A percentile compares a stretch with the other conserved stretches of the same genome.
Conservation (phyloP, 2,329 filamentous ascomycete genomes). For the Epichloe sylvatica region DNA sequence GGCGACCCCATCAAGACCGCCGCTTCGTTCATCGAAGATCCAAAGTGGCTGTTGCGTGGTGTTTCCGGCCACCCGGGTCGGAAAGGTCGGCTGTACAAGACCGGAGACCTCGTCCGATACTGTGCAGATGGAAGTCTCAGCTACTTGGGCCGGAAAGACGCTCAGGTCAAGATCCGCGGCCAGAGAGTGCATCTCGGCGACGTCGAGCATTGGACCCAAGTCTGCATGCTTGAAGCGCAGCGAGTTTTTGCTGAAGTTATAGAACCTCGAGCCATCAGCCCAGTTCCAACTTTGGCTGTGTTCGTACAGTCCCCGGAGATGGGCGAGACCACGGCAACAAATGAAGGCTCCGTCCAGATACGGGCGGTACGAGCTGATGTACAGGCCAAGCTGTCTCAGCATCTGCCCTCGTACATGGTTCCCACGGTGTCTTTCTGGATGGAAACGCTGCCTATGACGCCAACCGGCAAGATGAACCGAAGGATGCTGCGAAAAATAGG, state of each 20-base stretch:
- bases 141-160: slow-evolving; percentile 3
- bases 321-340: no score
- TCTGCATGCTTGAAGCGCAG: neutral
- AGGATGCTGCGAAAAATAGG: neutral
- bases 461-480: slow-evolving; percentile 11
- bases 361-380: neutral
- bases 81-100: slow-evolving; percentile 8
- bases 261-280: neutral
- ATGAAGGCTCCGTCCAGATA: neutral
- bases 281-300: neutral
- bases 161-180: slow-evolving; percentile 8
- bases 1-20: slow-evolving; percentile 22
- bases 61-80: neutral
- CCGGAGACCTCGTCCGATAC: slow-evolving; percentile 11
- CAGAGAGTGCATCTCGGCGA: slow-evolving; percentile 4
- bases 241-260: neutral
- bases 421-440: slow-evolving; percentile 8
- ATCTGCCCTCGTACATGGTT: slow-evolving; percentile 11
- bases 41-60: slow-evolving; percentile 9
- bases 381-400: neutral
- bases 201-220: slow-evolving; percentile 1
- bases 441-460: slow-evolving; percentile 4
- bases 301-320: neutral
- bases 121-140: neutral
- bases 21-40: slow-evolving; percentile 13